phyloP scores from a whole-genome alignment of 2,329 filamentous ascomycete species.

The Colletotrichum cereale region DNA sequence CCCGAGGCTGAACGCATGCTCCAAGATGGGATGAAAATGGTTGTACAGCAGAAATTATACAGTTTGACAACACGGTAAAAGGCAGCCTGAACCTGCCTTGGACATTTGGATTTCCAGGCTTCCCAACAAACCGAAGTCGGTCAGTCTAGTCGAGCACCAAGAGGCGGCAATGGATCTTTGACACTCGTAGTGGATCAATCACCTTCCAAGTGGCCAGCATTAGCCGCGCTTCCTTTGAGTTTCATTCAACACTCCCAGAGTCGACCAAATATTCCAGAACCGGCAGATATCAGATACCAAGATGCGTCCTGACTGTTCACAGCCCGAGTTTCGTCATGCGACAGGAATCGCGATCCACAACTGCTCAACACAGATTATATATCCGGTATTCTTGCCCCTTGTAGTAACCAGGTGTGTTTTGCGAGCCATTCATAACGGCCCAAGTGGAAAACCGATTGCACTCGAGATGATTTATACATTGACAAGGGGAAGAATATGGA shows the following conservation, averaged over 20 bases:
- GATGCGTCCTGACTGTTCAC: not conserved
- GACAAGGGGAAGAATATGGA: not conserved
- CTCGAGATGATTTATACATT: not conserved
- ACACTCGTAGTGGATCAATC: not conserved
- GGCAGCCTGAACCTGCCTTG: not conserved
- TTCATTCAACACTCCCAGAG: not conserved
- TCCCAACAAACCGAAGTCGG: not conserved
- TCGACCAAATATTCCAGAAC: not conserved
- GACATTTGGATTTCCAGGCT: not conserved
- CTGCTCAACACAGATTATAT: not conserved
- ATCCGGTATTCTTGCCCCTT: not conserved
- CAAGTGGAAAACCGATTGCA: not conserved
- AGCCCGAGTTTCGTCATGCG: not conserved
- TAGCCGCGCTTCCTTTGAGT: not conserved
- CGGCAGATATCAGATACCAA: not conserved
- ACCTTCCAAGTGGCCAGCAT: too few species aligned
- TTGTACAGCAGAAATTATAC: not conserved
- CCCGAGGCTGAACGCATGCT: rapidly evolving
- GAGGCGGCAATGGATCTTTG: not conserved
- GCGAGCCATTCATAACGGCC: not conserved
- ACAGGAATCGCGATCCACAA: not conserved
- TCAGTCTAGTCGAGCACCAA: not conserved
- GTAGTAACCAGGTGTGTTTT: not conserved
- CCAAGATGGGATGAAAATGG: not conserved
- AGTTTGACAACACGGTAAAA: not conserved